phyloP scores from a whole-genome alignment of 352 stramenopile species.

The Phytopythium chamaehyphon region DNA sequence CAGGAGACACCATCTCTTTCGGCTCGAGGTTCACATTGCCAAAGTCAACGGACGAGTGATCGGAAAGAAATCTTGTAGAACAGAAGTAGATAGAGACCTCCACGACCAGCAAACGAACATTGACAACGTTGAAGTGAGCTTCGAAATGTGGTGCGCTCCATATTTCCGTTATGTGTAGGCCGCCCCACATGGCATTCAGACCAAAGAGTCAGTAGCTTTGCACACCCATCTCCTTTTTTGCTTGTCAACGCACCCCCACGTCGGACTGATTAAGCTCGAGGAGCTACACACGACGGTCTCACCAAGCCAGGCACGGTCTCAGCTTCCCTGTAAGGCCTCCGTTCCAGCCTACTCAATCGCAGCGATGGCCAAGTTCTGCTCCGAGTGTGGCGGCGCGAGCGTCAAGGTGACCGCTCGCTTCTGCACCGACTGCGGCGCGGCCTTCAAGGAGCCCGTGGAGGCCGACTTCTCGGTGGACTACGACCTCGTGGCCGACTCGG shows the following conservation, averaged over 20 bases:
- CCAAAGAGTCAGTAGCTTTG: constrained; percentile 1
- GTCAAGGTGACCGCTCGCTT: neutral
- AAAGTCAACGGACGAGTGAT: neutral
- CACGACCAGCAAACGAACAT: too few species aligned
- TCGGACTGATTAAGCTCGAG: neutral
- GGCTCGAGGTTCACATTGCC: neutral
- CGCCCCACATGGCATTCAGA: neutral
- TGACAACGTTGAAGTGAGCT: neutral
- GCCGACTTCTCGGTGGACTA: neutral
- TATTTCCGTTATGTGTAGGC: neutral
- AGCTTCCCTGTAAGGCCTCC: neutral
- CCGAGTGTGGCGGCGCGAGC: constrained; percentile 12
- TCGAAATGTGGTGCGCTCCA: constrained; percentile 1
- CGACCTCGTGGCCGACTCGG: too few species aligned
- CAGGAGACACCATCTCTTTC: neutral
- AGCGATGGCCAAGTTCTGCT: constrained; percentile 14
- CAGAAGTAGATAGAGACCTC: too few species aligned
- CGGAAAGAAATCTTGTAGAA: too few species aligned
- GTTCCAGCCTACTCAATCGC: too few species aligned
- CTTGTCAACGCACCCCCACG: neutral
- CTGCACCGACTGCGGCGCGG: constrained; percentile 11
- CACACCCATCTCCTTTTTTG: neutral
- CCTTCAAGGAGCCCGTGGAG: constrained; percentile 4
- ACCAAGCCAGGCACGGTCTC: neutral
- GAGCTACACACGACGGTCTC: neutral